Evolutionary conservation across 2,329 filamentous ascomycete species (phyloP), one percentile per base, ranked within the genome.

Genomic region (Hypoxylon sp.): DNA sequence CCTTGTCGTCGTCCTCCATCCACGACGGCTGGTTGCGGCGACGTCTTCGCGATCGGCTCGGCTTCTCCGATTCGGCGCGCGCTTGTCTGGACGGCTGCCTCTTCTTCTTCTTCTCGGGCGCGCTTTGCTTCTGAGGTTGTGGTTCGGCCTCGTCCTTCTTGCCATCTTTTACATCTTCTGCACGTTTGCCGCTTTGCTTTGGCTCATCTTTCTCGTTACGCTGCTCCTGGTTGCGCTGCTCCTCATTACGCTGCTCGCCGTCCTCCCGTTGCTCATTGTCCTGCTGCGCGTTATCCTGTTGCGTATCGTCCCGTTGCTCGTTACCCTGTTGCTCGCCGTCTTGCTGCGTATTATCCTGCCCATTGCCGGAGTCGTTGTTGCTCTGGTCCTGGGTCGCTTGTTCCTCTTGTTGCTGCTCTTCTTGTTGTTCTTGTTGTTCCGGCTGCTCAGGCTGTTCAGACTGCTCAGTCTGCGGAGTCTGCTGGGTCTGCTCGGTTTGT

Each of bases 11-110:
- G 9, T 64, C 65, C 3, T 67, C 68, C 52, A 64, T 60, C 63
- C 64, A 72, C 3, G 65, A 56, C 6, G 70, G 72, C 48, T 70
- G 69, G 47, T 72, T 70, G 46, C 71, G 70, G 58, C 71, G 71
- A 42, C 67, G 70, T 27, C 62, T 63, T 46, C 60, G 62, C 47
- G 60, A 67, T 38, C 63, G 66, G 41, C 61, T 70, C 6, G 63
- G 69, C 53, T 65, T 67, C 49, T 66, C 63, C 1, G 70, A 70
- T 38, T 70, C 69, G 21, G 35, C 62, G 21, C 66, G 65, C 42
- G 62, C 46, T 23, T 61, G 62, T 43, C 64, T 66, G 2, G 66
- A 58, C 45, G 66, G 66, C 20, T 57, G 61, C 48, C 62, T 48
- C 18, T 66, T 59, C 58, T 63, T 48, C 18, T 66, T 59, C 58